phyloP scores from a whole-genome alignment of 2,329 filamentous ascomycete species.

The Pleurostoma richardsiae region DNA sequence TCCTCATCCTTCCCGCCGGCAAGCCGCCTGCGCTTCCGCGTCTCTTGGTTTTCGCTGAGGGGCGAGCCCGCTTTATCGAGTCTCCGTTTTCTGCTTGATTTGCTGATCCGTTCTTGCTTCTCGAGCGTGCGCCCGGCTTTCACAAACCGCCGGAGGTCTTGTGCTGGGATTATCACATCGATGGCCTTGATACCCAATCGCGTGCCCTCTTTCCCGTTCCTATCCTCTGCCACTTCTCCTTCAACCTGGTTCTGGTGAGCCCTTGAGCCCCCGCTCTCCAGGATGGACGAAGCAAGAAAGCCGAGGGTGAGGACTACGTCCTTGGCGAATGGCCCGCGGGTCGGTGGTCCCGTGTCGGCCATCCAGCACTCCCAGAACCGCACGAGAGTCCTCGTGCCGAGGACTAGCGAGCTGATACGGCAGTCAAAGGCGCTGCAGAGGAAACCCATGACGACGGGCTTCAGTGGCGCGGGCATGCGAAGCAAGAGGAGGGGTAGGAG shows the following conservation, averaged over 20 bases:
- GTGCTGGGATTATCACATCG: slow-evolving; percentile 45
- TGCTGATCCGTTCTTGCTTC: no score
- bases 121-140: slow-evolving; percentile 27
- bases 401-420: slow-evolving; percentile 41
- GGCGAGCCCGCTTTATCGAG: not conserved
- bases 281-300: slow-evolving; percentile 34
- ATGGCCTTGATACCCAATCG: slow-evolving; percentile 34
- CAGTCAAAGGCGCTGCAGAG: slow-evolving; percentile 51
- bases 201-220: not conserved
- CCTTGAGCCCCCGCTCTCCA: not conserved
- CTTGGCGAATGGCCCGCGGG: slow-evolving; percentile 26
- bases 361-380: slow-evolving; percentile 48
- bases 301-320: slow-evolving; percentile 47
- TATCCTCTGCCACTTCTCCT: slow-evolving; percentile 6
- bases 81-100: slow-evolving; percentile 4
- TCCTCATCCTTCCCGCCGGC: slow-evolving; percentile 44
- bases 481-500: slow-evolving; percentile 47
- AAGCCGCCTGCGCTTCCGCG: slow-evolving; percentile 34
- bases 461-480: slow-evolving; percentile 50
- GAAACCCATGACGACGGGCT: slow-evolving; percentile 43
- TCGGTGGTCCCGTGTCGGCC: slow-evolving; percentile 25
- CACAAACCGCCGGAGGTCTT: slow-evolving; percentile 41
- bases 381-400: slow-evolving; percentile 47
- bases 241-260: not conserved
- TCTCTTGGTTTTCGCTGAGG: not conserved